Base-by-base conservation (phyloP, 2,329 filamentous ascomycete genomes). In the Hymenoscyphus fructigenus region DNA sequence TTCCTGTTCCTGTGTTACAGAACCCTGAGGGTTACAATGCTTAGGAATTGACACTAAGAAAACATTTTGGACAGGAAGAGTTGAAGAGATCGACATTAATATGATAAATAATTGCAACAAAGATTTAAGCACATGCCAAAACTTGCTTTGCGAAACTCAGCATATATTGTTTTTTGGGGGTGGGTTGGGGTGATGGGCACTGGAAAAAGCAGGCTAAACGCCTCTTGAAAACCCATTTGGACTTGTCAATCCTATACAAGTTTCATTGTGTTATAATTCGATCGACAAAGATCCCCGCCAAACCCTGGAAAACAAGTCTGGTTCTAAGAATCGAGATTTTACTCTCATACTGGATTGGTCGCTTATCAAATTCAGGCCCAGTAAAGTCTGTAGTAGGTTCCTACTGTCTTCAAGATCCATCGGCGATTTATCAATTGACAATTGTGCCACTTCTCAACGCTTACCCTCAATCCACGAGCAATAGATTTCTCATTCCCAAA, bases 1-100 rank as follows among this genome's bases (percentile, higher is more conserved):
- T 50, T 50, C 20, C 44, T 23, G 44, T 50, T 23, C 44, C n/a
- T 50, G 44, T 50, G n/a, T 10, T 23, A 50, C 44, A 44, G 41
- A 20, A 50, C 44, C 44, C 44, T 50, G 44, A 50, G 44, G n/a
- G n/a, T 50, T 50, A 50, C 44, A 50, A 47, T 50, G n/a, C 44
- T 15, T 23, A 50, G 5, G 10, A 23, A 23, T 20, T 23, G n/a
- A 12, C 20, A 50, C 4, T 10, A 26, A 23, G 20, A 23, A 26
- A 7, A 20, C 2, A 1, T 23, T 23, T 50, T 50, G 10, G 20
- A 23, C 41, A 47, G 41, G 44, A 20, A 50, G 10, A 4, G n/a
- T 50, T 50, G 9, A 7, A 20, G n/a, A 26, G 44, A 50, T 50
- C 44, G 44, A 50, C 20, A 26, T 12, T 12, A 26, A 50, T 23